These are phyloP conservation scores for Physocladia obscura DNA, from an alignment of 192 early-diverging fungal genomes.

Conservation along the genomic window DNA sequence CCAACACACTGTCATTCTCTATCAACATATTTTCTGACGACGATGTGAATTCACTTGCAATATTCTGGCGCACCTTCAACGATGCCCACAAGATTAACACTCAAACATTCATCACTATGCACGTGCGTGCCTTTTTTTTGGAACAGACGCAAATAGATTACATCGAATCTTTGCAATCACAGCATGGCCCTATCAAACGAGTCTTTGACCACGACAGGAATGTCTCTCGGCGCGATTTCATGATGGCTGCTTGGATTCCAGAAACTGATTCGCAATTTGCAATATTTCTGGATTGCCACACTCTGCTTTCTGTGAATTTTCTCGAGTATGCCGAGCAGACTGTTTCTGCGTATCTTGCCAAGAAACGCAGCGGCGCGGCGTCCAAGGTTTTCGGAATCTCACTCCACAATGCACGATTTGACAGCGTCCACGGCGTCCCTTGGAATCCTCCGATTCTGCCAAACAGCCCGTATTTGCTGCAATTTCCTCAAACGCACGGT, in stretches of 20 bases:
- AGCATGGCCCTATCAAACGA: too few relatives aligned
- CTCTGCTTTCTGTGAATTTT: conserved; percentile 26
- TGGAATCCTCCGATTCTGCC: not conserved
- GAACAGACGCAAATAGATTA: too few relatives aligned
- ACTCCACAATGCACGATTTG: conserved; percentile 1
- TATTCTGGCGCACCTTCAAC: too few relatives aligned
- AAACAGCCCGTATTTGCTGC: not conserved
- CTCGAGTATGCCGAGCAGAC: conserved; percentile 23
- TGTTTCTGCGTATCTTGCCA: not conserved
- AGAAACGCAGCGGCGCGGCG: not conserved
- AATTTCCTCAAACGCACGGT: conserved; percentile 14
- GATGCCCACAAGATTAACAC: too few relatives aligned
- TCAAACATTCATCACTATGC: too few relatives aligned
- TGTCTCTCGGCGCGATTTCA: not conserved
- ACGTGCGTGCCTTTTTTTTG: too few relatives aligned
- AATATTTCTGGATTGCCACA: conserved; percentile 31
- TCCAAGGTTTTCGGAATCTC: conserved; percentile 22
- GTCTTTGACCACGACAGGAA: too few relatives aligned
- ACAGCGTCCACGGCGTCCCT: not conserved
- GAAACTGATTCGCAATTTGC: not conserved
- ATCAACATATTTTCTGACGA: too few relatives aligned
- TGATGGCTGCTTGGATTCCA: conserved; percentile 30
- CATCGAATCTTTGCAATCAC: too few relatives aligned
- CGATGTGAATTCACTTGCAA: too few relatives aligned
- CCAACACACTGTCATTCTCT: too few relatives aligned